A percentile compares a stretch with the other conserved stretches of the same genome.
Conservation (phyloP, 1,284 basidiomycete species). For the Thecaphora thlaspeos region DNA sequence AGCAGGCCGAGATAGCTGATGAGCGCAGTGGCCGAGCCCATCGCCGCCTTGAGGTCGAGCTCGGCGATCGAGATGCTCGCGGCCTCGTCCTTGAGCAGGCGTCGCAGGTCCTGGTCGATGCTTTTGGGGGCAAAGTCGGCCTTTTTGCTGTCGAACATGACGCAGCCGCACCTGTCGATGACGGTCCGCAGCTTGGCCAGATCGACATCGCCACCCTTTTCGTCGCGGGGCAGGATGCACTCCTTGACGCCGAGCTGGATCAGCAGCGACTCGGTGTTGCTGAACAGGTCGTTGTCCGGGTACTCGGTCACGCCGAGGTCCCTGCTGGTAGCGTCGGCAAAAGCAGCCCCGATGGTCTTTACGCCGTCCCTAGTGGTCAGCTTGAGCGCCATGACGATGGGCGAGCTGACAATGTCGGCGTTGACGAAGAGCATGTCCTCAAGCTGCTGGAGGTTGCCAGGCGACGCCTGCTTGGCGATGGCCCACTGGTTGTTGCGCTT, state of each 20-base stretch:
- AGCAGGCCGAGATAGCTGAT: constrained; percentile 80
- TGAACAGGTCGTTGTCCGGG: constrained; percentile 91
- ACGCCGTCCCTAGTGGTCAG: constrained; percentile 66
- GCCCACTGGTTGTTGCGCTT: constrained; percentile 68
- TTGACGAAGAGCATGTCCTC: constrained; percentile 89
- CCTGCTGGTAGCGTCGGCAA: constrained; percentile 63
- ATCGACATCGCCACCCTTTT: constrained; percentile 71
- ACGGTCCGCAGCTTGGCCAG: constrained; percentile 60
- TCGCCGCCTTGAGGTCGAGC: constrained; percentile 74
- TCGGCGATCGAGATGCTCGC: constrained; percentile 62
- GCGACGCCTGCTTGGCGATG: constrained; percentile 84
- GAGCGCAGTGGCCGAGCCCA: constrained; percentile 77
- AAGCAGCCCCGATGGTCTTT: constrained; percentile 63
- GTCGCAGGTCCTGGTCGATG: constrained; percentile 79
- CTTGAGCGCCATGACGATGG: constrained; percentile 87
- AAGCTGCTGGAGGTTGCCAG: constrained; percentile 88
- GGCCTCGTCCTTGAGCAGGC: constrained; percentile 65
- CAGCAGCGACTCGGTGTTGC: constrained; percentile 91
- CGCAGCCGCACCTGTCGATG: constrained; percentile 84
- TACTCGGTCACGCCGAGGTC: constrained; percentile 75
- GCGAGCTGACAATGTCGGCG: constrained; percentile 78
- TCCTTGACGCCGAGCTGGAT: constrained; percentile 98
- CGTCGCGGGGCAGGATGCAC: constrained; percentile 66
- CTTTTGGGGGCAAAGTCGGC: constrained; percentile 76
- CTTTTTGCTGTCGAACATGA: constrained; percentile 82